Evolutionary conservation across 2,329 filamentous ascomycete genomes (phyloP), one percentile per base, ranked within the genome.

Genomic region (Pseudogymnoascus sp.): DNA sequence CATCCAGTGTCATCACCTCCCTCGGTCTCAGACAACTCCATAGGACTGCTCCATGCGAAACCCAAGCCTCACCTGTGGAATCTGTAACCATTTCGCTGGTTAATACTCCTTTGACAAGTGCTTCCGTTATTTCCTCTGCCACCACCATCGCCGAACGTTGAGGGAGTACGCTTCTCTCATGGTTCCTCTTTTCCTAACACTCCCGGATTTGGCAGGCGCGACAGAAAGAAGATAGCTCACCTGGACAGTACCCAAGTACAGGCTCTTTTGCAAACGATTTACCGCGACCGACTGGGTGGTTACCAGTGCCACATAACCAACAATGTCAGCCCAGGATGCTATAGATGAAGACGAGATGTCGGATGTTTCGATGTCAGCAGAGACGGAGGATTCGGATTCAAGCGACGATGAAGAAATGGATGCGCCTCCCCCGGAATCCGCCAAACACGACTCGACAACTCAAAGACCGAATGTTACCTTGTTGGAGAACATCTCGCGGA

Each of bases 201-300:
- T 14, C 11, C 51, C 51, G 51, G 51, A 57, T 34, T 14, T 57
- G 51, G 51, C 51, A 57, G 51, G 51, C 16, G 51, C 51, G 51
- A 57, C 10, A 13, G 28, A 13, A 13, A 14, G 28, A 57, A 57
- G 25, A 57, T 57, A 39, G 34, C 34, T 61, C 60, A 61, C 36
- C 21, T n/a, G 6, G 28, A 36, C 28, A 57, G 51, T 2, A 57
- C 28, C 28, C 28, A 21, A 36, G 14, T 14, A 16, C 48, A 63
- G 37, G 62, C 63, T 62, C 67, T 65, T 62, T 21, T 65, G 61
- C 68, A 69, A 65, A 64, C 62, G 60, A 39, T 65, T 21, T 61
- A 23, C 16, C 63, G 34, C 45, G 60, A 65, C 60, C 45, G 60
- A 65, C 60, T 61, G 57, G 64, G 64, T 57, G 64, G 64, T 31